Conservation (phyloP, 495 filamentous ascomycete genomes). For the Copromyces sp. region DNA sequence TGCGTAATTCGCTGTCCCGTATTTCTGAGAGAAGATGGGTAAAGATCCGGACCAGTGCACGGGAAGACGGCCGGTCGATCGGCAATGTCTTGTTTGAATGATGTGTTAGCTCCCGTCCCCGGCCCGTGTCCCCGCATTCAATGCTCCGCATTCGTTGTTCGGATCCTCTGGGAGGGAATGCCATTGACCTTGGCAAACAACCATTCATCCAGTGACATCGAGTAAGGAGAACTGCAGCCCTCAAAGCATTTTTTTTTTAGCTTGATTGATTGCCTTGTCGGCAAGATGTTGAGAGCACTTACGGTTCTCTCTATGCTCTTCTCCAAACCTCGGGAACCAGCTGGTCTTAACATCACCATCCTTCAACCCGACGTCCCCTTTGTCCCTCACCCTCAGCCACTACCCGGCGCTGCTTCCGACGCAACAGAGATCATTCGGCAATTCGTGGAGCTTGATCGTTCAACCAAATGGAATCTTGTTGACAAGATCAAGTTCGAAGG, state of each 20-base stretch:
- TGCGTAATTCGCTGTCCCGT: not conserved
- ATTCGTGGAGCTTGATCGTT: conserved; percentile 19
- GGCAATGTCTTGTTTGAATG: not conserved
- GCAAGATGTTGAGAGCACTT: not conserved
- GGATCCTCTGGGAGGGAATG: not conserved
- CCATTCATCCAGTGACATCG: not conserved
- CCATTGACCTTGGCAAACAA: not conserved
- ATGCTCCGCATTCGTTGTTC: not conserved
- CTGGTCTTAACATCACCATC: conserved; percentile 8
- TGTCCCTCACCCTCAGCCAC: conserved; percentile 14
- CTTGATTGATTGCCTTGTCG: not conserved
- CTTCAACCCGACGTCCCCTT: conserved; percentile 5
- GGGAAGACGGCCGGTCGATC: not conserved
- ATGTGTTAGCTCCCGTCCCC: not conserved
- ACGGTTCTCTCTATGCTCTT: not conserved
- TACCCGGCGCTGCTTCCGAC: conserved; percentile 18
- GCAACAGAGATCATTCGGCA: conserved; percentile 22
- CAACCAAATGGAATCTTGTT: conserved; percentile 24
- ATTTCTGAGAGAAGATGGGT: not conserved
- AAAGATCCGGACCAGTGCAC: not conserved
- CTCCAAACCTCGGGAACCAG: not conserved
- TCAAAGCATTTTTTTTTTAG: not conserved
- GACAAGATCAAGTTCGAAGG: conserved; percentile 25
- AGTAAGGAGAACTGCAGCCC: not conserved
- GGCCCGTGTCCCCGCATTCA: not conserved